phyloP scores from a whole-genome alignment of 768 basidiomycete genomes.

The Boletus rubroflammeus region DNA sequence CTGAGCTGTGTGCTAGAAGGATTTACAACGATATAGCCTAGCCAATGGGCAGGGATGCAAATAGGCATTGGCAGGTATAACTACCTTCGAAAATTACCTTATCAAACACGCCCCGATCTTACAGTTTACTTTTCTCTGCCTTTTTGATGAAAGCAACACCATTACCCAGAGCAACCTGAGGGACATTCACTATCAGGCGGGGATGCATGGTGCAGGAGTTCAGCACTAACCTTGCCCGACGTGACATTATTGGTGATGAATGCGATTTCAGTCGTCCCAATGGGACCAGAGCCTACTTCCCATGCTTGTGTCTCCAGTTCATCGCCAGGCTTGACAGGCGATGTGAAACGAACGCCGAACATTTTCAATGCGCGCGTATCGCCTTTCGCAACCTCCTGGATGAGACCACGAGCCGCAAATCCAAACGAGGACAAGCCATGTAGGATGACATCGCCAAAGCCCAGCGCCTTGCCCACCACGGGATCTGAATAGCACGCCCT shows the following conservation, averaged over 20 bases:
- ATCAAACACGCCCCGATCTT: background rate
- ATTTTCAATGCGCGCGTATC: constrained; percentile 60
- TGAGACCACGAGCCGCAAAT: constrained; percentile 73
- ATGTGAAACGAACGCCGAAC: constrained; percentile 75
- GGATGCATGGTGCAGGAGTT: background rate
- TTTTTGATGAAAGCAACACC: constrained; percentile 66
- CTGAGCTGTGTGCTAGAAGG: background rate
- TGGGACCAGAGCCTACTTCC: constrained; percentile 67
- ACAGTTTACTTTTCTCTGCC: constrained; percentile 43
- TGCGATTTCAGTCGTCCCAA: constrained; percentile 54
- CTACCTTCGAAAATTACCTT: background rate
- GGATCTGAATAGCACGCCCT: constrained; percentile 49
- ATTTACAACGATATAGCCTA: background rate
- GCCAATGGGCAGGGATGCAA: background rate
- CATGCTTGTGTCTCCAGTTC: constrained; percentile 73
- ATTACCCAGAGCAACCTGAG: constrained; percentile 50
- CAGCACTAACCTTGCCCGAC: constrained; percentile 49
- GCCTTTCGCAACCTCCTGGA: constrained; percentile 57
- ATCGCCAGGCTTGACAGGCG: constrained; percentile 82
- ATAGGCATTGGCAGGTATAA: background rate
- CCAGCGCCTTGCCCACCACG: constrained; percentile 60
- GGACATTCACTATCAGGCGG: background rate
- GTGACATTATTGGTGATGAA: constrained; percentile 60
- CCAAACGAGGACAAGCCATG: constrained; percentile 84
- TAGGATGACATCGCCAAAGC: constrained; percentile 82